A percentile compares a stretch with the other conserved stretches of the same genome.
Conservation (phyloP, 352 stramenopile genomes). For the Phytophthora pinifolia region DNA sequence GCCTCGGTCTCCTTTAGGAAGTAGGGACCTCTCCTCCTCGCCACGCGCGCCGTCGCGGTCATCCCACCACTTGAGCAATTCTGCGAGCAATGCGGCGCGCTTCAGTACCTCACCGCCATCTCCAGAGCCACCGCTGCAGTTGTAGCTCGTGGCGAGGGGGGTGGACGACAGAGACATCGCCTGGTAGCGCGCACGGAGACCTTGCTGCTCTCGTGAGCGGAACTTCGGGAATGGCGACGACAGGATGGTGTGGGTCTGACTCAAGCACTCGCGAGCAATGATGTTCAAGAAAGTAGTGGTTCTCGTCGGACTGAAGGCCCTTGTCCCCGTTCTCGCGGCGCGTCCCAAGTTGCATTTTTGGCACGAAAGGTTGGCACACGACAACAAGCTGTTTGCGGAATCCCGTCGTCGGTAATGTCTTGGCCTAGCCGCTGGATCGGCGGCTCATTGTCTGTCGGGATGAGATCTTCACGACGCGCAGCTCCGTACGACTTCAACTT, state of each 20-base stretch:
- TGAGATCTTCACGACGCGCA: background rate
- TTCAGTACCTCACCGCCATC: slow-evolving; percentile 8
- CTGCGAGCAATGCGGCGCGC: slow-evolving; percentile 11
- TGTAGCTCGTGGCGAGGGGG: slow-evolving; percentile 13
- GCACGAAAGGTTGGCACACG: no score
- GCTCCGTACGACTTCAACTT: slow-evolving; percentile 14
- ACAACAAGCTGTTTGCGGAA: no score
- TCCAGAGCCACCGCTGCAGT: slow-evolving; percentile 9
- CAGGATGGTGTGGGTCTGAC: slow-evolving; percentile 1
- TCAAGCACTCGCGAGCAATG: no score
- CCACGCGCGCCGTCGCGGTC: background rate
- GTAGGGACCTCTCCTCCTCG: slow-evolving; percentile 22
- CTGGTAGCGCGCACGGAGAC: background rate
- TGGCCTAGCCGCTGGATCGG: slow-evolving; percentile 1
- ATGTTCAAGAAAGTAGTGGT: no score
- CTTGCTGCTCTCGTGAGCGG: slow-evolving; percentile 3
- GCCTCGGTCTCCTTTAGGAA: slow-evolving; percentile 8
- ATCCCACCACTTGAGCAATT: slow-evolving; percentile 23
- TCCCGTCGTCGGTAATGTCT: background rate
- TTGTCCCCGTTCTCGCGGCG: slow-evolving; percentile 18
- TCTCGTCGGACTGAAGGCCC: slow-evolving; percentile 4
- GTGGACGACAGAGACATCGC: slow-evolving; percentile 31
- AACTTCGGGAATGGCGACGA: slow-evolving; percentile 29
- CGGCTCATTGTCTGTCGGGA: slow-evolving; percentile 23
- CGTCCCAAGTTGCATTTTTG: slow-evolving; percentile 13